These are phyloP conservation scores for Fusarium protoensiforme DNA, from an alignment of 2,329 filamentous ascomycete species.

Conservation along the genomic window DNA sequence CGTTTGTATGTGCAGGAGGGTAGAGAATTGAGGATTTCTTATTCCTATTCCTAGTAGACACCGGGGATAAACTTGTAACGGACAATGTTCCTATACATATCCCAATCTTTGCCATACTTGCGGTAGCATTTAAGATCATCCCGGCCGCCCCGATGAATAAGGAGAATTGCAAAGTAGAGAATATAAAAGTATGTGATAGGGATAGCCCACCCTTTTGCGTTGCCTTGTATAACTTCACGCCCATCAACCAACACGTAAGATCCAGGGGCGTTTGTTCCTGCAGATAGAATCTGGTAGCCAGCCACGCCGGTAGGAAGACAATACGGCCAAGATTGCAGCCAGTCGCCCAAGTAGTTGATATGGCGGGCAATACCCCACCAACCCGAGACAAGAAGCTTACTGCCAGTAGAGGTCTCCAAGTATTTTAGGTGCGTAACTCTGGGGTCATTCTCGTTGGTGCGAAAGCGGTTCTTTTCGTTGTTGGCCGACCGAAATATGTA, in stretches of 20 bases:
- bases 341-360: conserved; percentile 96
- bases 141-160: conserved; percentile 85
- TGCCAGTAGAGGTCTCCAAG: conserved; percentile 85
- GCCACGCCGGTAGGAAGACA: conserved; percentile 86
- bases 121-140: conserved; percentile 90
- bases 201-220: conserved; percentile 84
- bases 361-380: conserved; percentile 96
- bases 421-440: conserved; percentile 82
- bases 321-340: conserved; percentile 93
- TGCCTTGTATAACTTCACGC: conserved; percentile 75
- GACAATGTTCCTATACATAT: conserved; percentile 85
- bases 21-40: too few species aligned
- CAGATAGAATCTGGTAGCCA: conserved; percentile 79
- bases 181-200: conserved; percentile 95
- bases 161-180: conserved; percentile 86
- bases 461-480: conserved; percentile 94
- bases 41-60: too few species aligned
- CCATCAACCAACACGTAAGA: conserved; percentile 69
- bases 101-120: conserved; percentile 95
- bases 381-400: conserved; percentile 82
- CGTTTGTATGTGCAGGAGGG: too few species aligned
- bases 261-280: conserved; percentile 61
- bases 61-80: conserved; percentile 85
- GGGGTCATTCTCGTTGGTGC: conserved; percentile 85
- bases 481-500: conserved; percentile 94